Evolutionary conservation across 208 protist species (phyloP), one percentile per base, ranked within the genome.

Genomic region (Trypanosoma melophagium): DNA sequence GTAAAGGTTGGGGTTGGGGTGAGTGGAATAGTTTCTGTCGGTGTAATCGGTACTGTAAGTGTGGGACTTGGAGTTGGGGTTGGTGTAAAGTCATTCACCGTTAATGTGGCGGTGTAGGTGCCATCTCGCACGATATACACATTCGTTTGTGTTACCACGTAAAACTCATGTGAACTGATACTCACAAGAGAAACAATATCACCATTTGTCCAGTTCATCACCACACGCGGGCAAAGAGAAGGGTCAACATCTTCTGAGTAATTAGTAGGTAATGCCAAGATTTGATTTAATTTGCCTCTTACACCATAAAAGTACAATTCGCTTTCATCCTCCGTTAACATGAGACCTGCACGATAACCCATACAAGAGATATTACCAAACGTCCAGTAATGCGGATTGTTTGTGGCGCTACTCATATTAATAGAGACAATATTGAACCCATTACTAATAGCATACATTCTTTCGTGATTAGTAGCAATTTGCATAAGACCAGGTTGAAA

Each of bases 231-330:
- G n/a, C 54, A 55, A 7, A 13, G 1, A 9, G 2, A 22, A 1
- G 42, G 16, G 22, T 16, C 38, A 13, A 9, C 5, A 24, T 2
- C 7, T 25, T 8, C 13, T 3, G 28, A 1, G 3, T 8, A 3
- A 3, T 22, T n/a, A 13, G 58, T 45, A 10, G 28, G 21, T 8
- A 69, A 14, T 7, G 64, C 47, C n/a, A 69, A 22, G 19, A 69
- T 61, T 19, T 10, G 45, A 12, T 31, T 1, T 41, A 42, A 42
- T 12, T 53, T 59, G 2, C 45, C 19, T 28, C 5, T 14, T 17
- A 54, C 40, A 8, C 69, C 69, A 49, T 56, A 80, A 57, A 71
- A 80, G 44, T 56, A 52, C n/a, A 80, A 28, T 53, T 76, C 44
- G 0, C 14, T 55, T 25, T 65, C 52, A 35, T 75, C 62, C 40